Percentiles rank a stretch among this genome's conserved stretches.
Conservation (phyloP, 768 basidiomycete species). For the Rhizopogon rudus region DNA sequence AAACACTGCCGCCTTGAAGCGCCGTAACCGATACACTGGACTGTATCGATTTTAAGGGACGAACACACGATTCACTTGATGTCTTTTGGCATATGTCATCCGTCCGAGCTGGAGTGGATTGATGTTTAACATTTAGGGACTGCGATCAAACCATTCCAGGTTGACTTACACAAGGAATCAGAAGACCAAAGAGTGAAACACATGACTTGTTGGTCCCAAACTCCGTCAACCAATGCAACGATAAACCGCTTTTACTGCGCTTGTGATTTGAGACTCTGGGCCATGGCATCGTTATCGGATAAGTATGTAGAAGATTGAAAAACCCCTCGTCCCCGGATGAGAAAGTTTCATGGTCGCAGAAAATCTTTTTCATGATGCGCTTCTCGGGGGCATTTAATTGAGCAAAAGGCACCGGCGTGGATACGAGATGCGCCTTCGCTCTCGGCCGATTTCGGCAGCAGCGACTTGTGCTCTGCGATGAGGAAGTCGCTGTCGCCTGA, state of each 20-base stretch:
- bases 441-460: background rate
- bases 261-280: conserved; percentile 43
- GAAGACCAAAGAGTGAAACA: conserved; percentile 74
- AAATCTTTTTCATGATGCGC: conserved; percentile 19
- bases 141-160: background rate
- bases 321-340: conserved; percentile 7
- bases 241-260: conserved; percentile 62
- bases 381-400: conserved; percentile 4
- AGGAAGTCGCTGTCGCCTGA: background rate
- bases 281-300: conserved; percentile 75
- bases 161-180: conserved; percentile 69
- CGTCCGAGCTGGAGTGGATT: too few relatives aligned
- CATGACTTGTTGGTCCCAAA: conserved; percentile 70
- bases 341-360: conserved; percentile 17
- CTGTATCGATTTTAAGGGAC: conserved; percentile 28
- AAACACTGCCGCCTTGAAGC: conserved; percentile 56
- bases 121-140: background rate
- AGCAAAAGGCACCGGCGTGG: conserved; percentile 9
- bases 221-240: conserved; percentile 70
- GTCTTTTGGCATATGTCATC: too few relatives aligned
- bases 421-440: conserved; percentile 8
- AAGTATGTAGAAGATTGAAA: background rate
- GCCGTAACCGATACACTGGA: conserved; percentile 53
- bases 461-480: background rate
- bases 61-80: too few relatives aligned